Conservation (phyloP, 2,329 filamentous ascomycete species). For the Nemania diffusa region DNA sequence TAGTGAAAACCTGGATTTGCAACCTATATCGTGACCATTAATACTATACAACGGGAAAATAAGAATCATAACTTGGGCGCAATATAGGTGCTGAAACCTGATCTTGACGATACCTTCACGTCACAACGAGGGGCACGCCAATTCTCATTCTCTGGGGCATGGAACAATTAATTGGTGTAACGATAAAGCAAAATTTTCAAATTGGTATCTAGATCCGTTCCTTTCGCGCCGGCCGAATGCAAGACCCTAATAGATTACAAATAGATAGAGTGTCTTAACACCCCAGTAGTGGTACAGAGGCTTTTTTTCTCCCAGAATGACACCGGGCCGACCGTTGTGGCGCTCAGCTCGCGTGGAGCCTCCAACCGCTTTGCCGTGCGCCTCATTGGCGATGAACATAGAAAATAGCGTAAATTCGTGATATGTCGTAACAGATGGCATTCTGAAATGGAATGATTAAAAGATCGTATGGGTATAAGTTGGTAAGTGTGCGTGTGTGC, state of each 20-base stretch:
- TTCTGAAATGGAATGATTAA: not conserved
- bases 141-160: not conserved
- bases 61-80: too few relatives aligned
- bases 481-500: not conserved
- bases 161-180: not conserved
- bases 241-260: slow-evolving; percentile 10
- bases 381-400: not conserved
- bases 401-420: slow-evolving; percentile 3
- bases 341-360: not conserved
- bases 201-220: slow-evolving; percentile 7
- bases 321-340: not conserved
- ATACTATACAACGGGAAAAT: not conserved
- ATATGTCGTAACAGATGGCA: not conserved
- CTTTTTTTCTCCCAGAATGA: not conserved
- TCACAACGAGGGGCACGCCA: not conserved
- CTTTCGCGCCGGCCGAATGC: slow-evolving; percentile 4
- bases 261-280: not conserved
- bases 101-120: not conserved
- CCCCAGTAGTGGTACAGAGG: not conserved
- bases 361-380: slow-evolving; percentile 1
- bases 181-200: not conserved
- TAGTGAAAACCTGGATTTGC: not conserved
- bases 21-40: not conserved
- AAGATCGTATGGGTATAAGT: slow-evolving; percentile 16
- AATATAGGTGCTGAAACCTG: too few relatives aligned